Evolutionary conservation across 208 protist genomes (phyloP).

Genomic region (Trypanosoma rangeli): DNA sequence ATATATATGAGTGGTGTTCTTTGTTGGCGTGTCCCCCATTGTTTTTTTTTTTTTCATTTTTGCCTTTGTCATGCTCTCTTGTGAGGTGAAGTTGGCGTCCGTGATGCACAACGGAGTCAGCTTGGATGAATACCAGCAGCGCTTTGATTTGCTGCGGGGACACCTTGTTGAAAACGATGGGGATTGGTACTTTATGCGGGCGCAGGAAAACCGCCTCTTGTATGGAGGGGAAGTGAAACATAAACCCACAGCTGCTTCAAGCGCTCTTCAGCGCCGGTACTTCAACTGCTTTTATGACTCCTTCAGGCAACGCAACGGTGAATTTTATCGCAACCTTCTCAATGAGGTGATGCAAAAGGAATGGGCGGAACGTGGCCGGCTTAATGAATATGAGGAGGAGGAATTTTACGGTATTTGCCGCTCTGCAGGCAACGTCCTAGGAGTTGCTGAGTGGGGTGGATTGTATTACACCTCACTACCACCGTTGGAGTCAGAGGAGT

Average conservation of each 20-base stretch:
- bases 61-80: not conserved
- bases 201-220: constrained; percentile 26
- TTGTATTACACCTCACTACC: constrained; percentile 20
- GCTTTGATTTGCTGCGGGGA: constrained; percentile 17
- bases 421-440: constrained; percentile 25
- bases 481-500: constrained; percentile 28
- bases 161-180: constrained; percentile 17
- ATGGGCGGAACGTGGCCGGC: constrained; percentile 5
- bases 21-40: not conserved
- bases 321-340: constrained; percentile 12
- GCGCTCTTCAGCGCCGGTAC: constrained; percentile 17
- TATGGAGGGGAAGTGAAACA: not conserved
- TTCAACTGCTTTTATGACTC: constrained; percentile 51
- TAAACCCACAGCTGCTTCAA: not conserved
- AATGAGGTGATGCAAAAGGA: constrained; percentile 15
- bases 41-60: constrained; percentile 4
- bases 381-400: constrained; percentile 28
- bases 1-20: not conserved
- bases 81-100: not conserved
- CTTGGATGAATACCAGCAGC: constrained; percentile 12
- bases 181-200: constrained; percentile 24
- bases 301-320: constrained; percentile 21
- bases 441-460: constrained; percentile 16
- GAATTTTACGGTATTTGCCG: constrained; percentile 33
- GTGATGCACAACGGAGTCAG: not conserved